Percentiles rank a stretch among this genome's conserved stretches.
Evolutionary conservation across 75 land plant genomes (phyloP).

Genomic region (Pseudotsuga menziesii): DNA sequence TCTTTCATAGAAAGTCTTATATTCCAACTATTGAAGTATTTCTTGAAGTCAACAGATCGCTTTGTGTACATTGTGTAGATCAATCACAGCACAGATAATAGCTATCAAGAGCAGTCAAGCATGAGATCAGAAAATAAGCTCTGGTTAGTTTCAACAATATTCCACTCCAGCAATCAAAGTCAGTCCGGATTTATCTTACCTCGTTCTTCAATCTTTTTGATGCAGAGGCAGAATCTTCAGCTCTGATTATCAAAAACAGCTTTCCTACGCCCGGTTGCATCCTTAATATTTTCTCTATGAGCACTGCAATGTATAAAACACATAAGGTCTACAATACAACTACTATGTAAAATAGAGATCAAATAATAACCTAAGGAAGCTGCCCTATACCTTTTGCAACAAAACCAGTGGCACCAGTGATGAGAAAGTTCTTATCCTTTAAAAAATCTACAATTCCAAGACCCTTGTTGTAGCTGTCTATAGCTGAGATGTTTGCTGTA

Average conservation of each 20-base stretch:
- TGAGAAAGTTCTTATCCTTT: slow-evolving; percentile 29
- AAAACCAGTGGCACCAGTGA: slow-evolving; percentile 45
- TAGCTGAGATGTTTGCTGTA: background rate
- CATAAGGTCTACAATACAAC: background rate
- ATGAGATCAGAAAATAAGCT: too few relatives aligned
- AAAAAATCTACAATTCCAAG: slow-evolving; percentile 23
- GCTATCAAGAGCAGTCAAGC: background rate
- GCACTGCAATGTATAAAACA: slow-evolving; percentile 13
- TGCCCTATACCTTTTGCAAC: slow-evolving; percentile 33
- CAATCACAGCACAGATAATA: background rate
- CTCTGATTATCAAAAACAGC: slow-evolving; percentile 12
- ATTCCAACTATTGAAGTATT: too few relatives aligned
- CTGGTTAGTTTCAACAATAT: background rate
- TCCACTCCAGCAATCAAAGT: background rate
- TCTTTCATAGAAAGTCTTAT: too few relatives aligned
- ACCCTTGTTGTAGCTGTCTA: background rate
- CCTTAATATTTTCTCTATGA: slow-evolving; percentile 42
- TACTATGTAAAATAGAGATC: background rate
- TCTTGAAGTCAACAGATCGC: too few relatives aligned
- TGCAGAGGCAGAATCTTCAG: too few relatives aligned
- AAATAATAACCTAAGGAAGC: too few relatives aligned
- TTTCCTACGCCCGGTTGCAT: slow-evolving; percentile 43
- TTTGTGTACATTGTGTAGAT: background rate
- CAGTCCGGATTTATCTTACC: slow-evolving; percentile 1
- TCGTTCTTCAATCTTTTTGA: slow-evolving; percentile 17